A percentile compares a stretch with the other conserved stretches of the same genome.
phyloP scores from a whole-genome alignment of 441 rosid species.

The Daphne laureola region DNA sequence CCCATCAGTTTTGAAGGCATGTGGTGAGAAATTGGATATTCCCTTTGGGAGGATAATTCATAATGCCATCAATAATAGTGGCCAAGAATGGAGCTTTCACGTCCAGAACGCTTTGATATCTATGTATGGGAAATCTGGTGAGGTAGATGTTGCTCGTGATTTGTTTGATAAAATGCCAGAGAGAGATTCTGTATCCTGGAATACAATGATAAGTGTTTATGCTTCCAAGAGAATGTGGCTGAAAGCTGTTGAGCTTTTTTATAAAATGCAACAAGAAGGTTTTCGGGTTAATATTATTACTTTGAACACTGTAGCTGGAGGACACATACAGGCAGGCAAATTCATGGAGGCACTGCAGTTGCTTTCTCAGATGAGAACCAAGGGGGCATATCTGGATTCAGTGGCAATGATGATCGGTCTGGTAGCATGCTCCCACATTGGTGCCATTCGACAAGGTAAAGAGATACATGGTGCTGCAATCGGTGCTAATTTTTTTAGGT shows the following conservation, averaged over 20 bases:
- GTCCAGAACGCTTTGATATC: slow-evolving; percentile 70
- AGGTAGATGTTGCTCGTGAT: slow-evolving; percentile 30
- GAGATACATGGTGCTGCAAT: slow-evolving; percentile 57
- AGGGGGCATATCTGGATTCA: slow-evolving; percentile 36
- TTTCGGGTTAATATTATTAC: slow-evolving; percentile 38
- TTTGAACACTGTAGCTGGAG: slow-evolving; percentile 66
- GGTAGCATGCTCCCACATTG: slow-evolving; percentile 63
- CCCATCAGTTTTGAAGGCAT: slow-evolving; percentile 74
- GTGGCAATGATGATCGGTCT: slow-evolving; percentile 59
- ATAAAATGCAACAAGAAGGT: slow-evolving; percentile 36
- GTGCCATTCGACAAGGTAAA: slow-evolving; percentile 42
- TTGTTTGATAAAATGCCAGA: slow-evolving; percentile 58
- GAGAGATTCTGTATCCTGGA: slow-evolving; percentile 76
- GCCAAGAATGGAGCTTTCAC: slow-evolving; percentile 34
- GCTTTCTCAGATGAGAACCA: slow-evolving; percentile 43
- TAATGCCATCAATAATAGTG: slow-evolving; percentile 32
- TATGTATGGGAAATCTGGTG: slow-evolving; percentile 66
- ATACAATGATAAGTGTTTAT: slow-evolving; percentile 52
- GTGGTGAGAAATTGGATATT: slow-evolving; percentile 51
- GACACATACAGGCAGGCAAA: slow-evolving; percentile 38
- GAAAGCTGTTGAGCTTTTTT: slow-evolving; percentile 56
- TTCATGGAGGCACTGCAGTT: slow-evolving; percentile 41
- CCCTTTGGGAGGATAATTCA: slow-evolving; percentile 52
- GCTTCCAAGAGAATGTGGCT: slow-evolving; percentile 60
- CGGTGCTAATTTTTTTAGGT: slow-evolving; percentile 28